phyloP scores from a whole-genome alignment of 768 basidiomycete genomes.

The Mycena indigotica region DNA sequence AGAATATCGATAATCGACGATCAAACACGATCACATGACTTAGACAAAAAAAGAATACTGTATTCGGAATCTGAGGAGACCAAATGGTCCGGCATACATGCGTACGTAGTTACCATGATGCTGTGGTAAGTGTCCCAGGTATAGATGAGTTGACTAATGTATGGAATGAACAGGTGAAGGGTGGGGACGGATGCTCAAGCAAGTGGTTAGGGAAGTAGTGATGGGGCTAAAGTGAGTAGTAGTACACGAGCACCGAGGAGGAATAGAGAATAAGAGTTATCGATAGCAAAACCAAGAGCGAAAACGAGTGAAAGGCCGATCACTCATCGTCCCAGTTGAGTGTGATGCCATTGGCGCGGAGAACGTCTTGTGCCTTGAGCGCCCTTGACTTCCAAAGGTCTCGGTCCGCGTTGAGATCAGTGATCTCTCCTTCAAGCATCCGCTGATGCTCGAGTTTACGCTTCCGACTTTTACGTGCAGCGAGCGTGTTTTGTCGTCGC shows the following conservation, averaged over 20 bases:
- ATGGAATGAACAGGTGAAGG: neutral
- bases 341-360: conserved; percentile 8
- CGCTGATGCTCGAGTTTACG: conserved; percentile 67
- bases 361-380: conserved; percentile 9
- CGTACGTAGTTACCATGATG: neutral
- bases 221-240: conserved; percentile 4
- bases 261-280: neutral
- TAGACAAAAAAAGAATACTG: neutral
- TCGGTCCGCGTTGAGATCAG: conserved; percentile 14
- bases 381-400: conserved; percentile 15
- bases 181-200: conserved; percentile 26
- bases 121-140: neutral
- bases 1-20: no score
- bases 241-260: conserved; percentile 21
- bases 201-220: conserved; percentile 22
- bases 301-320: neutral
- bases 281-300: neutral
- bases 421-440: conserved; percentile 49
- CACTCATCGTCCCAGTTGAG: conserved; percentile 13
- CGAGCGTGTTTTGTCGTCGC: conserved; percentile 69
- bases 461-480: conserved; percentile 65
- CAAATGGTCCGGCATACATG: neutral
- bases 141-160: neutral
- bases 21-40: no score
- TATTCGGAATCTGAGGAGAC: neutral